Conservation (phyloP, 306 rosid genomes). For the Spatholobus suberectus region DNA sequence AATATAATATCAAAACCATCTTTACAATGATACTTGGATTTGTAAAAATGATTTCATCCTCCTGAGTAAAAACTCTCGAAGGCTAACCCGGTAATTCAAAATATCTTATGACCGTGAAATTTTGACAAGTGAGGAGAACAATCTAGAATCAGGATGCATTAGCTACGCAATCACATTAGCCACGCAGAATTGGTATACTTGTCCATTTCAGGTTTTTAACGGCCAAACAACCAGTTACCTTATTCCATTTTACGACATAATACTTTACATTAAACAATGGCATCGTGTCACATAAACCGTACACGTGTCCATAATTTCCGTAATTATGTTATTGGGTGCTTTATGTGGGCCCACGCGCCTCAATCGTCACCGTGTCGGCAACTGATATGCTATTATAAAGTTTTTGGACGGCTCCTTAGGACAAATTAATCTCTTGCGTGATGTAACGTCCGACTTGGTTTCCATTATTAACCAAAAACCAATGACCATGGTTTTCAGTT, state of each 20-base stretch:
- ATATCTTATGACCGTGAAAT: neutral
- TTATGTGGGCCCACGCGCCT: conserved; percentile 14
- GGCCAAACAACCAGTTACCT: conserved; percentile 22
- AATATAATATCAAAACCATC: no score
- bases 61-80: no score
- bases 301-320: conserved; percentile 39
- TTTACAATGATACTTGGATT: no score
- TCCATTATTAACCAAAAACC: conserved; percentile 15
- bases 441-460: conserved; percentile 24
- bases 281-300: neutral
- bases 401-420: conserved; percentile 49
- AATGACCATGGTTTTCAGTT: neutral
- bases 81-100: neutral
- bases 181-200: neutral
- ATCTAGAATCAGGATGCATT: conserved; percentile 44
- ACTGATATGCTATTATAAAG: conserved; percentile 34
- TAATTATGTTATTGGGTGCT: neutral
- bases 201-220: conserved; percentile 21
- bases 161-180: conserved; percentile 27
- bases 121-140: conserved; percentile 36
- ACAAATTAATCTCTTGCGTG: conserved; percentile 20
- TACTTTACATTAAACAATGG: neutral
- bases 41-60: neutral
- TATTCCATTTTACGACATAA: neutral
- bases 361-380: conserved; percentile 33